Evolutionary conservation across 768 basidiomycete species (phyloP), one percentile per base, ranked within the genome.

Genomic region (Tylopilus rubrobrunneus): DNA sequence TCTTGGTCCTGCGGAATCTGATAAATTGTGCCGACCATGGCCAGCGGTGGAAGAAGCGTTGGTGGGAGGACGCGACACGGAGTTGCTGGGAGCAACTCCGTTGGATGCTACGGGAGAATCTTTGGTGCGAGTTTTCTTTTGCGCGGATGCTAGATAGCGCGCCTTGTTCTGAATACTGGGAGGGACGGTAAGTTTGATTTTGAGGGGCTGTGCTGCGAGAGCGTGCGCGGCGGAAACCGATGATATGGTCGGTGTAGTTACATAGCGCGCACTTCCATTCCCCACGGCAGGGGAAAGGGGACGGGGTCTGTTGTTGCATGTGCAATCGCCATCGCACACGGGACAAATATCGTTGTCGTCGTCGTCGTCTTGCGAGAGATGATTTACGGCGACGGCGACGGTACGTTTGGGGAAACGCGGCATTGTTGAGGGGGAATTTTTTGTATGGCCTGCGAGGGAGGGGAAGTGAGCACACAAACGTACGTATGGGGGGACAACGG

Each of bases 241-340:
- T 51, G 74, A 72, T 66, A 69, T 62, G 65, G 70, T 70, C 49
- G 74, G 62, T 63, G 75, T 69, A 63, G 66, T 55, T 53, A 71
- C 68, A 67, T 72, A 71, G 52, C 67, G 71, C 59, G 69, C 69
- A 71, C 59, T 60, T 71, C 74, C 75, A 56, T 60, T 53, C 56
- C 46, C 44, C 43, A 53, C 58, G 51, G 57, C 63, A 59, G 67
- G 73, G 55, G 65, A 70, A 48, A 68, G 64, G 42, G 65, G 55
- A 55, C 61, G 66, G 50, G 73, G 66, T 61, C 71, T 75, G 76
- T 78, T 82, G 69, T 70, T 55, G 78, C 89, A 92, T 29, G 87
- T 91, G 76, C 89, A 92, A 66, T 89, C 85, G 66, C 87, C 85
- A 77, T 92, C 90, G 87, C 89, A 92, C 59, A 92, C 88, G 8